Conservation (phyloP, 2,329 filamentous ascomycete genomes). For the Trichoderma simmonsii region DNA sequence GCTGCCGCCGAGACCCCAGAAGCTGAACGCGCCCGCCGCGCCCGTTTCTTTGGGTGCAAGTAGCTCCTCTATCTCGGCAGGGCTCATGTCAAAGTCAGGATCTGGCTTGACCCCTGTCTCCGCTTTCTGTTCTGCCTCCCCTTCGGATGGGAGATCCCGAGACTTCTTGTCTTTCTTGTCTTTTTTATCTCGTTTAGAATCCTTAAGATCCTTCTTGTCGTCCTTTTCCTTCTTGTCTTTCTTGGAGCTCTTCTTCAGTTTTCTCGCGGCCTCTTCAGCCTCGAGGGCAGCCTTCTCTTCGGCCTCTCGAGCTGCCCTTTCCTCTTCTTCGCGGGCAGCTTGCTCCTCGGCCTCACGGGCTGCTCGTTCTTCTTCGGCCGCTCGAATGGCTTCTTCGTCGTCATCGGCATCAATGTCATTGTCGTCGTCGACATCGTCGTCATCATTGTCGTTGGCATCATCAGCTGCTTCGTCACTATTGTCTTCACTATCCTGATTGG, state of each 20-base stretch:
- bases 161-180: conserved; percentile 26
- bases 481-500: conserved; percentile 1
- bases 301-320: conserved; percentile 25
- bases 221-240: conserved; percentile 36
- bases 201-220: conserved; percentile 36
- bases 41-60: conserved; percentile 33
- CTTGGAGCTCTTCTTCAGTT: conserved; percentile 42
- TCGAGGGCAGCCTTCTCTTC: conserved; percentile 24
- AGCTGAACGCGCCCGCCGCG: conserved; percentile 49
- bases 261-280: conserved; percentile 32
- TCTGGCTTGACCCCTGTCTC: conserved; percentile 19
- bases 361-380: conserved; percentile 22
- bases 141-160: conserved; percentile 22
- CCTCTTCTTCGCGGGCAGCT: conserved; percentile 24
- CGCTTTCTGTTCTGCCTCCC: conserved; percentile 17
- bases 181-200: conserved; percentile 25
- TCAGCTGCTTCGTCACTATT: conserved; percentile 23
- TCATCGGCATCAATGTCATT: conserved; percentile 30
- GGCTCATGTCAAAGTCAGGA: conserved; percentile 34
- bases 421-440: conserved; percentile 20
- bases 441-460: conserved; percentile 30
- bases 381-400: conserved; percentile 21
- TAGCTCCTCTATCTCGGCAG: conserved; percentile 44
- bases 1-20: conserved; percentile 50
- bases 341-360: conserved; percentile 22